Conservation (phyloP, 805 yeast species). For the Candida coleopterorum region DNA sequence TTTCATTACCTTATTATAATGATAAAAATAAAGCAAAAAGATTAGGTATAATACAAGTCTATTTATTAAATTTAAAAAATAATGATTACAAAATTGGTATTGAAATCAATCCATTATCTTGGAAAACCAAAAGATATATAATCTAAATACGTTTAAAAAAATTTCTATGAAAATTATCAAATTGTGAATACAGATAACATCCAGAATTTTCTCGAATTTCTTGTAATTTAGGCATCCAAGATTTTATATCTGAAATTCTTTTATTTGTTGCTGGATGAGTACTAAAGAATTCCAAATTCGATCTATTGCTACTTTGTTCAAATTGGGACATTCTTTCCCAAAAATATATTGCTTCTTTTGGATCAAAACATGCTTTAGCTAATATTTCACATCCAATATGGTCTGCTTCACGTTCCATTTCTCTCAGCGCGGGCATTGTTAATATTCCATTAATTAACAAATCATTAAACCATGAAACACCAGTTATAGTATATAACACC, state of each 20-base stretch:
- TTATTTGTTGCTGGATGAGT: slow-evolving; percentile 87
- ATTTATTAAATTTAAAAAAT: slow-evolving; percentile 18
- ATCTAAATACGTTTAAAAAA: slow-evolving; percentile 11
- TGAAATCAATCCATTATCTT: slow-evolving; percentile 15
- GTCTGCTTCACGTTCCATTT: slow-evolving; percentile 96
- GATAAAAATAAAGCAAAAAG: slow-evolving; percentile 20
- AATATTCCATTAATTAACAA: slow-evolving; percentile 52
- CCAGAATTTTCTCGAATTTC: slow-evolving; percentile 37
- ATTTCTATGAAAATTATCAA: slow-evolving; percentile 13
- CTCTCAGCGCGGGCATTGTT: slow-evolving; percentile 81
- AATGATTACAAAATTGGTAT: slow-evolving; percentile 11
- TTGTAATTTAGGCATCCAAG: slow-evolving; percentile 63
- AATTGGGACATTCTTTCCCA: slow-evolving; percentile 75
- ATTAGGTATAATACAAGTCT: slow-evolving; percentile 29
- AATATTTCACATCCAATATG: slow-evolving; percentile 87
- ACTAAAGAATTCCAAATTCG: slow-evolving; percentile 54
- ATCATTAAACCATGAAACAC: slow-evolving; percentile 49
- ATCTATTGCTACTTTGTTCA: slow-evolving; percentile 21
- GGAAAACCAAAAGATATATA: slow-evolving; percentile 3
- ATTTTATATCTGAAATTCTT: slow-evolving; percentile 61
- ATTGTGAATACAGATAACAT: slow-evolving; percentile 27
- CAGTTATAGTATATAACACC: slow-evolving; percentile 55
- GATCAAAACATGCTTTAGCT: slow-evolving; percentile 85
- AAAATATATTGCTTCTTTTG: slow-evolving; percentile 64
- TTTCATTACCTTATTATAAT: slow-evolving; percentile 29